Conservation (phyloP, 2,329 filamentous ascomycete genomes). For the Allantophomopsis lycopodina region DNA sequence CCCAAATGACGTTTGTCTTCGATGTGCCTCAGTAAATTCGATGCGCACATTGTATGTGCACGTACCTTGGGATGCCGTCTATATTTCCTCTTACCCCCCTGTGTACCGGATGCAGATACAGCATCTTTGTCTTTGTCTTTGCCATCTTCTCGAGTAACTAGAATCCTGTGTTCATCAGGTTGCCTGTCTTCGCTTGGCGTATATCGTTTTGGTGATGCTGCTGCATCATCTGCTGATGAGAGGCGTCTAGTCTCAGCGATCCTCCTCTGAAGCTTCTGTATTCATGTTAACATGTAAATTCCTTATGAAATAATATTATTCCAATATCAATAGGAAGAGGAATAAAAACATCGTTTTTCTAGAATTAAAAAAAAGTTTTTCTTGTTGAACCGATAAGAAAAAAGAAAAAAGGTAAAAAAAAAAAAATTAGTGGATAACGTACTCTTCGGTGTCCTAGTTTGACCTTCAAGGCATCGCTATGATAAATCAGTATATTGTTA, state of each 20-base stretch:
- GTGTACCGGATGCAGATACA: slow-evolving; percentile 14
- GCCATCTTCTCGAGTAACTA: slow-evolving; percentile 19
- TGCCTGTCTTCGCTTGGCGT: slow-evolving; percentile 43
- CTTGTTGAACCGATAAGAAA: not conserved
- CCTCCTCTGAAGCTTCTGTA: slow-evolving; percentile 62
- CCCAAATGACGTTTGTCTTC: slow-evolving; percentile 5
- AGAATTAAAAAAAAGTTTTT: too few relatives aligned
- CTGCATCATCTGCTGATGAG: slow-evolving; percentile 23
- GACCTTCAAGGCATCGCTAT: slow-evolving; percentile 57
- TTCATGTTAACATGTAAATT: not conserved
- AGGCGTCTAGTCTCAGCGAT: slow-evolving; percentile 61
- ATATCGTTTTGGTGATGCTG: slow-evolving; percentile 20
- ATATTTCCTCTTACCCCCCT: slow-evolving; percentile 56
- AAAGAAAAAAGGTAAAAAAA: not conserved
- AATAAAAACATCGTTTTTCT: too few relatives aligned
- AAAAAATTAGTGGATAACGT: slow-evolving; percentile 19
- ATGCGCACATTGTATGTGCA: not conserved
- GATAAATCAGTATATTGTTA: slow-evolving; percentile 6
- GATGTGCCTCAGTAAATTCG: not conserved
- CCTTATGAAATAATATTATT: not conserved
- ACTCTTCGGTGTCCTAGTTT: slow-evolving; percentile 73
- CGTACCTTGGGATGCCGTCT: slow-evolving; percentile 61
- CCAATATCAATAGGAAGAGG: not conserved
- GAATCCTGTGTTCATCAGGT: slow-evolving; percentile 35
- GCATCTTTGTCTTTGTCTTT: slow-evolving; percentile 29